These are phyloP conservation scores for Ogataea nonfermentans DNA, from an alignment of 805 yeast genomes.

Conservation along the genomic window DNA sequence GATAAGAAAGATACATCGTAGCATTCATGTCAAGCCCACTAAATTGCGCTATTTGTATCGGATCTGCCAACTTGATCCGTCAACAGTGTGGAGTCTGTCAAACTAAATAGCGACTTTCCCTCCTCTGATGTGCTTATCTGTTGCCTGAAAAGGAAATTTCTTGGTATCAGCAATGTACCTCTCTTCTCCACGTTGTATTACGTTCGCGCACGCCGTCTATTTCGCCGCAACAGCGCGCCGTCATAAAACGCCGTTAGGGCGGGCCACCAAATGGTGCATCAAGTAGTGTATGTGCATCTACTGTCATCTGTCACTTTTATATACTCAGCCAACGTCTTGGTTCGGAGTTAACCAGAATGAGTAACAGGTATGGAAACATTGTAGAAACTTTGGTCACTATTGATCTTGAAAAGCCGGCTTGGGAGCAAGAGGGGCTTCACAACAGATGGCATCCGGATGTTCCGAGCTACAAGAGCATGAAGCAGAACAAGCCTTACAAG, in stretches of 20 bases:
- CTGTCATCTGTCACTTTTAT: neutral
- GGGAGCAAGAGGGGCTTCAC: conserved; percentile 46
- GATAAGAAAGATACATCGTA: no score
- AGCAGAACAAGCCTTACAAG: conserved; percentile 44
- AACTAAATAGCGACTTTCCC: no score
- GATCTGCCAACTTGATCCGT: no score
- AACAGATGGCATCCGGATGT: conserved; percentile 56
- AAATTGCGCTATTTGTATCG: no score
- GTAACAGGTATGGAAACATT: conserved; percentile 23
- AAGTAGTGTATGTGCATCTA: neutral
- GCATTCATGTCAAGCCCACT: no score
- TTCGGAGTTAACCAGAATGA: conserved; percentile 1
- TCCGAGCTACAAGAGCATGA: conserved; percentile 40
- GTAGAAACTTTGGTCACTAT: conserved; percentile 40
- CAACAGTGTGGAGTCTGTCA: no score
- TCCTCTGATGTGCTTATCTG: neutral
- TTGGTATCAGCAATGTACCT: neutral
- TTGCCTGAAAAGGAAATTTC: neutral
- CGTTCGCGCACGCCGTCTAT: neutral
- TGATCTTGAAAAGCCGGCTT: conserved; percentile 44
- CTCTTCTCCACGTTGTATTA: neutral
- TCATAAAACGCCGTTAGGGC: neutral
- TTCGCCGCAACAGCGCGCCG: conserved; percentile 5
- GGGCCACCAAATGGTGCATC: no score
- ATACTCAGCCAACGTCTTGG: neutral